These are phyloP conservation scores for Silene vulgaris DNA, from an alignment of 179 eudicot genomes.

Conservation along the genomic window DNA sequence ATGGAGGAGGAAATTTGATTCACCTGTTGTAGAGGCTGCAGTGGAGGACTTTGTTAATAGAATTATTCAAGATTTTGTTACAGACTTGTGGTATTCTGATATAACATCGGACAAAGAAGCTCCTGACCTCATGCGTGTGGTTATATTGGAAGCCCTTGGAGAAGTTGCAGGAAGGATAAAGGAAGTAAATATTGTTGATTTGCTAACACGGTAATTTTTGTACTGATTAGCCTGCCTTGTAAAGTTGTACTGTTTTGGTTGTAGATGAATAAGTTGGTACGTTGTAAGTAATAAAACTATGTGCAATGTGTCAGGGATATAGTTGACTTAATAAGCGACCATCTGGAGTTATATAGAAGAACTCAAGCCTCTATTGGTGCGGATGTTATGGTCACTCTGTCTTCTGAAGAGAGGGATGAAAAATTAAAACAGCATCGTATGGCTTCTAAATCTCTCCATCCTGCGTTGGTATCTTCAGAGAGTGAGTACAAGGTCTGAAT, in stretches of 20 bases:
- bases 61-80: conserved; percentile 78
- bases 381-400: conserved; percentile 86
- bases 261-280: conserved; percentile 9
- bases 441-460: conserved; percentile 87
- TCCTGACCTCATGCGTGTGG: conserved; percentile 63
- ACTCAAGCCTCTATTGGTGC: conserved; percentile 86
- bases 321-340: conserved; percentile 80
- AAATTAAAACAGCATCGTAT: conserved; percentile 82
- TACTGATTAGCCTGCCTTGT: neutral
- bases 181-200: conserved; percentile 84
- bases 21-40: conserved; percentile 86
- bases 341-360: conserved; percentile 79
- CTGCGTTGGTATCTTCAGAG: conserved; percentile 86
- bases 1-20: conserved; percentile 85
- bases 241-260: neutral
- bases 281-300: conserved; percentile 17
- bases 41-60: conserved; percentile 69
- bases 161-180: conserved; percentile 85
- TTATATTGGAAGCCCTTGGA: conserved; percentile 85
- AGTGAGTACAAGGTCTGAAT: conserved; percentile 94
- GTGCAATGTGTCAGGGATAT: conserved; percentile 62
- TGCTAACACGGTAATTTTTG: conserved; percentile 68
- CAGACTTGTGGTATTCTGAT: conserved; percentile 82
- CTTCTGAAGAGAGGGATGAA: conserved; percentile 96
- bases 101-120: conserved; percentile 95